Base-by-base conservation (phyloP, 768 basidiomycete species). In the Mrakia frigida region DNA sequence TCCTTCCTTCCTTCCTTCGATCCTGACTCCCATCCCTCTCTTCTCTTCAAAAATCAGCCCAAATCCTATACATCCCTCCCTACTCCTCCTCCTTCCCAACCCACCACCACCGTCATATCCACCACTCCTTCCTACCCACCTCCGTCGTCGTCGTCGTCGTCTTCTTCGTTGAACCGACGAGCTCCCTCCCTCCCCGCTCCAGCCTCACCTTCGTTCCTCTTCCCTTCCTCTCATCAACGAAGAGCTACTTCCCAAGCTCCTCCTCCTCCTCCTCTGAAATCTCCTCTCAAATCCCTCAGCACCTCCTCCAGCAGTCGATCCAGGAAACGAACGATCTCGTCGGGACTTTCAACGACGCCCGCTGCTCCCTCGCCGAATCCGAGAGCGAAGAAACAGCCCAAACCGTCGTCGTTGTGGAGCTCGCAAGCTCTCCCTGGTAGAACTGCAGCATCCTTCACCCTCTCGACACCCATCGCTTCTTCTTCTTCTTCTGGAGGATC, bases 401-500 rank as follows among this genome's bases (percentile, higher is more conserved):
- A 67, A 23, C 43, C 65, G 25, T n/a, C 72, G 21, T 25, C n/a
- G 1, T 43, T 4, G 13, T 25, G 16, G 18, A 50, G 46, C 46
- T 50, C 46, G 16, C 46, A 50, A 50, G 16, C 18, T 6, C 46
- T 50, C 46, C 46, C 46, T 50, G 5, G 16, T 35, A 59, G 28
- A 59, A 25, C 72, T 53, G 59, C 39, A 18, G 43, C 56, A 37
- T 37, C 39, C 25, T 73, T 73, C 39, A 21, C 74, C 4, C 52
- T 75, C 33, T 70, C 74, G 3, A 75, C 74, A 0, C 74, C 74
- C 6, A 28, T 56, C 35, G 74, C 69, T 1, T 68, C 52, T n/a
- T n/a, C n/a, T n/a, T n/a, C n/a, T n/a, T n/a, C n/a, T n/a, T n/a
- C n/a, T n/a, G n/a, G n/a, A 7, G 53, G 68, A 3, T 70, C 74